Conservation (phyloP, 257 asterid species). For the Solanum pinnatisectum region DNA sequence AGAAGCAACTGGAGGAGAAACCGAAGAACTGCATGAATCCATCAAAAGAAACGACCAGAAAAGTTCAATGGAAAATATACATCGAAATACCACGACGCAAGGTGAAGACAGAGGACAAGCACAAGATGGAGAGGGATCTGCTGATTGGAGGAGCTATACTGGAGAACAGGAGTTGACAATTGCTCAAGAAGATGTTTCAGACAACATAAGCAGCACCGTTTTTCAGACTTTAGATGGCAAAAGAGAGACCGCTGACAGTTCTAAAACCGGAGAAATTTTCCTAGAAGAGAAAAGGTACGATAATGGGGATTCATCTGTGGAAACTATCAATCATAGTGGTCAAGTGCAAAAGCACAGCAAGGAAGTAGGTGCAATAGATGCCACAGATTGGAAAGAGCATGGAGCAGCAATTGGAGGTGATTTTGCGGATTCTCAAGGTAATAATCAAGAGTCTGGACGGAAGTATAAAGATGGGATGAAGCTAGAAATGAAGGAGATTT, state of each 20-base stretch:
- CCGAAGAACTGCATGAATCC: background rate
- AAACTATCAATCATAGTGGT: conserved; percentile 1
- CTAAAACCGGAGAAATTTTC: background rate
- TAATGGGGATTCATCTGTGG: background rate
- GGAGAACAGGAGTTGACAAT: conserved; percentile 7
- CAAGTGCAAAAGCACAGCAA: background rate
- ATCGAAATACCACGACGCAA: background rate
- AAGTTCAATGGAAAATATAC: background rate
- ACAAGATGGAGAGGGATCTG: background rate
- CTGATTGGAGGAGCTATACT: background rate
- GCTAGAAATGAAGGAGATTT: conserved; percentile 15
- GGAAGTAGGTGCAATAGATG: background rate
- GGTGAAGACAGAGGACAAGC: background rate
- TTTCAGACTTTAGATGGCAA: background rate
- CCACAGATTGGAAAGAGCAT: background rate
- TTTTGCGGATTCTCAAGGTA: background rate
- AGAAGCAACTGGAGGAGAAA: background rate
- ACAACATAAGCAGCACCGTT: background rate
- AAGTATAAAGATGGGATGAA: conserved; percentile 5
- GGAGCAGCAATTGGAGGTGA: background rate
- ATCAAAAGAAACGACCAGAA: background rate
- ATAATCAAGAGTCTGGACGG: background rate
- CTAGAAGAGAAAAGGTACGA: background rate
- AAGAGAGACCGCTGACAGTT: background rate
- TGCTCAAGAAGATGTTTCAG: conserved; percentile 1